Conservation (phyloP, 1,284 basidiomycete species). For the Ustilago esculenta region DNA sequence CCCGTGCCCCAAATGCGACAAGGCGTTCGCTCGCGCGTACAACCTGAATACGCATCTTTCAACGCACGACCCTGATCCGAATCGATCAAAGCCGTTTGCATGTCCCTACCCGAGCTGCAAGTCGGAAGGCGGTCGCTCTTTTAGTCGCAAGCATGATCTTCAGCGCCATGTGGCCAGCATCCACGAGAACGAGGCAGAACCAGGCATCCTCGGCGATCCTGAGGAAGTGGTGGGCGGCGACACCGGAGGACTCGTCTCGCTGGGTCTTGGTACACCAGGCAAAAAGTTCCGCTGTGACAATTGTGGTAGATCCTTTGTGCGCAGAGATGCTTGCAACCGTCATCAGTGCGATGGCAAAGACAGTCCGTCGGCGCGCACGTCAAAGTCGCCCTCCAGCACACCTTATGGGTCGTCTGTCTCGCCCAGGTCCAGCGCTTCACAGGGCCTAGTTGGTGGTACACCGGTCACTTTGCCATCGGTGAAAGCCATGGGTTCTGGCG, state of each 20-base stretch:
- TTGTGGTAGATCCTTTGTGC: slow-evolving; percentile 61
- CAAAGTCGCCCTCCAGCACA: slow-evolving; percentile 22
- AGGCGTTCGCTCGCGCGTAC: slow-evolving; percentile 87
- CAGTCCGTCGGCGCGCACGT: slow-evolving; percentile 14
- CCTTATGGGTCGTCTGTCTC: slow-evolving; percentile 20
- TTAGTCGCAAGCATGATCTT: slow-evolving; percentile 87
- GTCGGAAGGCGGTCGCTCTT: slow-evolving; percentile 74
- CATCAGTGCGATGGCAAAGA: slow-evolving; percentile 53
- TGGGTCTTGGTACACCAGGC: slow-evolving; percentile 60
- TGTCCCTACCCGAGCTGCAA: slow-evolving; percentile 80
- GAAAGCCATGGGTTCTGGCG: slow-evolving; percentile 2
- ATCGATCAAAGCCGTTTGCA: slow-evolving; percentile 82
- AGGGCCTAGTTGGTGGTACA: slow-evolving; percentile 1
- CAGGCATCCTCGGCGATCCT: slow-evolving; percentile 52
- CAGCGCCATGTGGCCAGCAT: slow-evolving; percentile 85
- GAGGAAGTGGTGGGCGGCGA: slow-evolving; percentile 46
- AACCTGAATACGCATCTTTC: slow-evolving; percentile 90
- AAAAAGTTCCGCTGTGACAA: slow-evolving; percentile 63
- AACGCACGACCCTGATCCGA: slow-evolving; percentile 79
- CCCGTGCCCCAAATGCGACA: slow-evolving; percentile 61
- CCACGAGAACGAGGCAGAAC: slow-evolving; percentile 70
- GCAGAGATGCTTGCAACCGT: slow-evolving; percentile 58
- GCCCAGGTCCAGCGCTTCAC: slow-evolving; percentile 13
- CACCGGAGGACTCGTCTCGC: slow-evolving; percentile 50
- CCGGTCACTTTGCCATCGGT: slow-evolving; percentile 2